Evolutionary conservation across 1,284 basidiomycete genomes (phyloP).

Genomic region (Pyrrhoderma lamaoense): DNA sequence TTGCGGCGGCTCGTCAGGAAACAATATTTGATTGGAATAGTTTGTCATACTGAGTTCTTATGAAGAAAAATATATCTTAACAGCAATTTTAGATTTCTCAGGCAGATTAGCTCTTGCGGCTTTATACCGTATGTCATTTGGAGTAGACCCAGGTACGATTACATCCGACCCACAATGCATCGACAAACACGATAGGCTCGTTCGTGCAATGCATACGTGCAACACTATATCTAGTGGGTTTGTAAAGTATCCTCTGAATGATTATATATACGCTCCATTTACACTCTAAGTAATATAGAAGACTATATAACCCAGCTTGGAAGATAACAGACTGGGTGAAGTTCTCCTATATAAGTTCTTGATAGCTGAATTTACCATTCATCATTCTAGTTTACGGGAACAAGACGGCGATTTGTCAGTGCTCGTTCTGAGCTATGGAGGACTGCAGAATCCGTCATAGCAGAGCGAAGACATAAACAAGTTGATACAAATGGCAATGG

Average conservation of each 20-base stretch:
- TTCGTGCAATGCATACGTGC: background rate
- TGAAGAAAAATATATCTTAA: background rate
- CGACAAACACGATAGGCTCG: background rate
- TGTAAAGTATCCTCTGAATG: background rate
- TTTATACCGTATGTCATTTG: conserved; percentile 21
- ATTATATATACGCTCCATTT: background rate
- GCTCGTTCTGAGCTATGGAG: no score
- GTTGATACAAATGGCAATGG: no score
- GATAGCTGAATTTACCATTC: no score
- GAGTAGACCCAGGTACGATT: conserved; percentile 7
- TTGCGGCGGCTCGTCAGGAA: conserved; percentile 10
- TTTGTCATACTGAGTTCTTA: conserved; percentile 3
- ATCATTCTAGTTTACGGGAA: no score
- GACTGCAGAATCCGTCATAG: no score
- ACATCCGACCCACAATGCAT: background rate
- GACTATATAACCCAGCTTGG: conserved; percentile 23
- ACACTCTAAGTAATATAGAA: conserved; percentile 7
- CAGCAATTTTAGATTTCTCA: conserved; percentile 17
- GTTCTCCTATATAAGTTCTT: no score
- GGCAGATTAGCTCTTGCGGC: conserved; percentile 19
- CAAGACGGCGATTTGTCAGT: no score
- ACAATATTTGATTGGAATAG: conserved; percentile 21
- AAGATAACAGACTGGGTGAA: conserved; percentile 19
- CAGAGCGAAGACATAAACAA: no score
- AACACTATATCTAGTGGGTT: conserved; percentile 1